Conservation (phyloP, 1,284 basidiomycete species). For the Pulchroboletus neoregius region DNA sequence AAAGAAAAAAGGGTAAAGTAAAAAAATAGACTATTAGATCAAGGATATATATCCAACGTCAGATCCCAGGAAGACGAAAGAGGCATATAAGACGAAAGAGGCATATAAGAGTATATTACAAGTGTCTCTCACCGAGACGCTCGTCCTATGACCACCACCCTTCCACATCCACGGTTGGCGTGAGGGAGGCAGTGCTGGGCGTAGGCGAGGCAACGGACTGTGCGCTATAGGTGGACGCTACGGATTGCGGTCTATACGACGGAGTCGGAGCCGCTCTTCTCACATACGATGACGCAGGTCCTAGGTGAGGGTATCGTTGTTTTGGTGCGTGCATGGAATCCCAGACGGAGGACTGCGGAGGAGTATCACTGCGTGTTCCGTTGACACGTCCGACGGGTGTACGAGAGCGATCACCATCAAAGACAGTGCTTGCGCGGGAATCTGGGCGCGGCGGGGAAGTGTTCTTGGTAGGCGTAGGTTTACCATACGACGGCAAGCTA, state of each 20-base stretch:
- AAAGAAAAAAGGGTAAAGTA: background rate
- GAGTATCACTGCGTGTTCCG: constrained; percentile 41
- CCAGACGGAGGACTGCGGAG: constrained; percentile 56
- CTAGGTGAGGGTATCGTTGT: constrained; percentile 19
- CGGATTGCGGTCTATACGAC: constrained; percentile 31
- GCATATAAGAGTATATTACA: constrained; percentile 14
- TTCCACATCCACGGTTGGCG: constrained; percentile 64
- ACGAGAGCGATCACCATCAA: constrained; percentile 39
- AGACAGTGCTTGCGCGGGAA: constrained; percentile 64
- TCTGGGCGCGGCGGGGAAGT: constrained; percentile 54
- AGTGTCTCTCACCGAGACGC: background rate
- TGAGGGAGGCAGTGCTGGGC: constrained; percentile 65
- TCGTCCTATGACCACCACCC: constrained; percentile 68
- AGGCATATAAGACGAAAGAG: background rate
- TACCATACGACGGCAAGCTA: constrained; percentile 34
- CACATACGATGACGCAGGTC: constrained; percentile 37
- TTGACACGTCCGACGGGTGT: constrained; percentile 38
- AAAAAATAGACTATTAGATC: constrained; percentile 26
- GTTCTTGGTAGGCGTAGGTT: constrained; percentile 28
- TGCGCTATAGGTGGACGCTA: constrained; percentile 42
- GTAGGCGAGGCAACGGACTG: constrained; percentile 59
- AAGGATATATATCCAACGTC: constrained; percentile 18
- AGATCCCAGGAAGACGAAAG: constrained; percentile 10
- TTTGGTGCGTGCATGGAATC: constrained; percentile 72
- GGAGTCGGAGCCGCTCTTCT: constrained; percentile 33